These are phyloP conservation scores for Phytomonas serpens DNA, from an alignment of 208 protist genomes.

Conservation along the genomic window DNA sequence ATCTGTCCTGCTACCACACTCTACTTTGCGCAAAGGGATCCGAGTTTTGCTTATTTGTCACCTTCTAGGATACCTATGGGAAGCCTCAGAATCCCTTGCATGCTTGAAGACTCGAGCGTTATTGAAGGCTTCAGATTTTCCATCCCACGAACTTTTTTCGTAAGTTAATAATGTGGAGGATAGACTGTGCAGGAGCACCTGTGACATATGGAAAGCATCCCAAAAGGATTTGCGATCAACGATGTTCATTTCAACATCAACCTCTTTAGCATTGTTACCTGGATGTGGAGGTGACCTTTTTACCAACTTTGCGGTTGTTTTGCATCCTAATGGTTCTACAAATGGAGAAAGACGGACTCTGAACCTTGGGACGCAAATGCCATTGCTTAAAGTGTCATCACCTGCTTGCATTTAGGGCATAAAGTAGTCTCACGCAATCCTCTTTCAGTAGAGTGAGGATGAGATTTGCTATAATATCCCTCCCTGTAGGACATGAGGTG, in stretches of 20 bases:
- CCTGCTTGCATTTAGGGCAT: constrained; percentile 21
- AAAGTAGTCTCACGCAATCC: constrained; percentile 14
- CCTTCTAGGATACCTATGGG: constrained; percentile 20
- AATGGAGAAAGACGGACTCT: constrained; percentile 5
- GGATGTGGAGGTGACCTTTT: constrained; percentile 23
- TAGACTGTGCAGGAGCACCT: constrained; percentile 68
- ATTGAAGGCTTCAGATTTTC: constrained; percentile 62
- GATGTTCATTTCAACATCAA: constrained; percentile 90
- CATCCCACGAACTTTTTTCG: constrained; percentile 98
- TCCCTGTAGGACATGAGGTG: not conserved
- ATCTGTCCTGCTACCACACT: constrained; percentile 14
- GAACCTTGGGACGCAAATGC: constrained; percentile 14
- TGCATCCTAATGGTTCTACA: constrained; percentile 28
- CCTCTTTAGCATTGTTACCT: constrained; percentile 44
- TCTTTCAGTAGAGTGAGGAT: not conserved
- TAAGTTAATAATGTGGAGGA: constrained; percentile 93
- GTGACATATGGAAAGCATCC: constrained; percentile 43
- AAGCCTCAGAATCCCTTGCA: constrained; percentile 20
- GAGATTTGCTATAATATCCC: not conserved
- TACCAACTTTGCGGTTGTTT: constrained; percentile 76
- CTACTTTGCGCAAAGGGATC: constrained; percentile 9
- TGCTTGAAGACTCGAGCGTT: constrained; percentile 84
- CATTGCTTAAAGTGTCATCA: constrained; percentile 17
- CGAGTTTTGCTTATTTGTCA: constrained; percentile 6
- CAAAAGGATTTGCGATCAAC: constrained; percentile 86